These are phyloP conservation scores for Calonectria leucothoes DNA, from an alignment of 2,329 filamentous ascomycete genomes.

Conservation along the genomic window DNA sequence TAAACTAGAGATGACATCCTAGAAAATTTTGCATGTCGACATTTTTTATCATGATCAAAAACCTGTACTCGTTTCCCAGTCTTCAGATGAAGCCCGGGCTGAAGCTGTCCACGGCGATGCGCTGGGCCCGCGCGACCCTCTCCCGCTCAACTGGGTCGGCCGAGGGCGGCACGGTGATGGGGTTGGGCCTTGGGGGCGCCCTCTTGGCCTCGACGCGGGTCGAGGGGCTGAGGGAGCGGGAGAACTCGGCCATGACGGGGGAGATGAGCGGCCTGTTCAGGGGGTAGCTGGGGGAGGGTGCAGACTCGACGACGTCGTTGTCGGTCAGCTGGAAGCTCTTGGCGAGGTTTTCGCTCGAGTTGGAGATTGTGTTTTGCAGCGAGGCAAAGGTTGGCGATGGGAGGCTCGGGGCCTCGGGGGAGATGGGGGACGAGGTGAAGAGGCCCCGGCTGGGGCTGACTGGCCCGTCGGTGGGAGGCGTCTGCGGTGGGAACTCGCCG, in stretches of 20 bases:
- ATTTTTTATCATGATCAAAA: not conserved
- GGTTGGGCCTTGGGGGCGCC: constrained; percentile 47
- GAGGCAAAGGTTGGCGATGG: constrained; percentile 52
- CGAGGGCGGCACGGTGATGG: constrained; percentile 44
- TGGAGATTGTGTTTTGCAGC: constrained; percentile 48
- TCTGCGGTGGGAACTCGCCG: constrained; percentile 20
- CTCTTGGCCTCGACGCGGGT: constrained; percentile 46
- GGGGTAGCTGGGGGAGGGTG: constrained; percentile 13
- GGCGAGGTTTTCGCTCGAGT: constrained; percentile 45
- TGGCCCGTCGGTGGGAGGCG: constrained; percentile 26
- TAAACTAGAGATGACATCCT: not conserved
- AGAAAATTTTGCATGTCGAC: not conserved
- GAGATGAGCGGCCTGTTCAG: constrained; percentile 43
- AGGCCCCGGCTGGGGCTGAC: constrained; percentile 30
- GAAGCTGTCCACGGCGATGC: constrained; percentile 37
- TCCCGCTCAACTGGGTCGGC: constrained; percentile 10
- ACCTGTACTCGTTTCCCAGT: not conserved
- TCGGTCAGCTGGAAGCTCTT: constrained; percentile 45
- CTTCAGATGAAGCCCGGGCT: constrained; percentile 40
- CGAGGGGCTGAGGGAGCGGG: constrained; percentile 29
- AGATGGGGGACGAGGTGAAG: constrained; percentile 44
- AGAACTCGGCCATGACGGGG: constrained; percentile 45
- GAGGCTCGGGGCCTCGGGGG: constrained; percentile 45
- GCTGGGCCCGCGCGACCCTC: constrained; percentile 29
- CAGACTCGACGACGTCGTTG: constrained; percentile 17